These are phyloP conservation scores for Gloeophyllum trabeum DNA, from an alignment of 768 basidiomycete genomes.

Conservation along the genomic window DNA sequence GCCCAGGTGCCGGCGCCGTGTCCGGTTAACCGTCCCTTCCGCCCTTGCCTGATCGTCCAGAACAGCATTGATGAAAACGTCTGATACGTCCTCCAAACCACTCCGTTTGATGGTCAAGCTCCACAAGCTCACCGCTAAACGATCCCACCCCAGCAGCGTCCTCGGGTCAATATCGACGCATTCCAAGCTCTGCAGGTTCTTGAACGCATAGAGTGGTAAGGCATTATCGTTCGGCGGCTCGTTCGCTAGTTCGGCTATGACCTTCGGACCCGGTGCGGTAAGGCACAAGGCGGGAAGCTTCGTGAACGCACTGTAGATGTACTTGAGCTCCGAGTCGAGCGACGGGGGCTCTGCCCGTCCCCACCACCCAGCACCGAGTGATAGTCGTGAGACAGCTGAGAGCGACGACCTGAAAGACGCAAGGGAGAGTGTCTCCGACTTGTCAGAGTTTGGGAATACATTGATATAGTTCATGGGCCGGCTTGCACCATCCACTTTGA, in stretches of 20 bases:
- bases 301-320: conserved; percentile 83
- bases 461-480: conserved; percentile 70
- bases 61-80: conserved; percentile 68
- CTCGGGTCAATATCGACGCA: conserved; percentile 78
- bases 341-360: conserved; percentile 40
- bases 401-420: conserved; percentile 68
- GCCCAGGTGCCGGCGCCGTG: conserved; percentile 24
- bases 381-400: conserved; percentile 65
- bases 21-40: conserved; percentile 36
- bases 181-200: conserved; percentile 68
- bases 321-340: conserved; percentile 70
- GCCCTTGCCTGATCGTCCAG: conserved; percentile 63
- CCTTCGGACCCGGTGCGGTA: conserved; percentile 48
- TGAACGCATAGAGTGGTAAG: conserved; percentile 76
- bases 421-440: conserved; percentile 64
- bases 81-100: conserved; percentile 71
- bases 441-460: conserved; percentile 41
- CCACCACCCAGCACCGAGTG: conserved; percentile 72
- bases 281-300: conserved; percentile 74
- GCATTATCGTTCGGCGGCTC: conserved; percentile 67
- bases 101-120: conserved; percentile 71
- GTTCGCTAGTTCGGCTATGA: conserved; percentile 56
- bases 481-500: conserved; percentile 59
- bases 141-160: conserved; percentile 75
- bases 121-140: conserved; percentile 53